A percentile compares a stretch with the other conserved stretches of the same genome.
These are phyloP conservation scores for Paramecium octaurelia DNA, from an alignment of 73 alveolate species.

Conservation along the genomic window DNA sequence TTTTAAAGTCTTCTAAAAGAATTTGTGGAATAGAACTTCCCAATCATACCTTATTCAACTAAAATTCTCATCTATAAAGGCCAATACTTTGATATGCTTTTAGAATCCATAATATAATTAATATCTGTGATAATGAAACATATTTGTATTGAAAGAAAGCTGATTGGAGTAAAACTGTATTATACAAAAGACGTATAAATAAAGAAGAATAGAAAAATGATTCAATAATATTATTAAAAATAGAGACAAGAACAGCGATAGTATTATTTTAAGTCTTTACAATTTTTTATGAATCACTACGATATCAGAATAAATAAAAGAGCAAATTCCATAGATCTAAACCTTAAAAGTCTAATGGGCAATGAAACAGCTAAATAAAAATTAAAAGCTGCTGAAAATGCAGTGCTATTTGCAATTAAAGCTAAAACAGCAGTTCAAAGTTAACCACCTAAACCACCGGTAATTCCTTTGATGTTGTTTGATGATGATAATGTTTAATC, in stretches of 20 bases:
- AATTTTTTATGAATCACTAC: not conserved
- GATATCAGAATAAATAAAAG: not conserved
- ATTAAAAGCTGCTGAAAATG: slow-evolving; percentile 1
- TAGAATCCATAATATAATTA: not conserved
- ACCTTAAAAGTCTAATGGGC: not conserved
- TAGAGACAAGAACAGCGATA: not conserved
- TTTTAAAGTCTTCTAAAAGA: not conserved
- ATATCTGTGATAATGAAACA: not conserved
- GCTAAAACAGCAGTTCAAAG: not conserved
- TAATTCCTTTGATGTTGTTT: not conserved
- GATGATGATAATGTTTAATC: not conserved
- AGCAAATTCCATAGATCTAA: not conserved
- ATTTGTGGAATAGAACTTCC: not conserved
- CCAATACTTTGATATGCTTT: not conserved
- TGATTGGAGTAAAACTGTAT: not conserved
- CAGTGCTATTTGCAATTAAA: not conserved
- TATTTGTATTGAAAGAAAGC: not conserved
- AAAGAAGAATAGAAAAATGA: not conserved
- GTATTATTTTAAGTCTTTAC: not conserved
- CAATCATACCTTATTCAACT: not conserved
- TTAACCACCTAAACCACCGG: slow-evolving; percentile 10
- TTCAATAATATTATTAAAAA: not conserved
- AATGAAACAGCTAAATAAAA: not conserved
- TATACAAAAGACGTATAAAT: not conserved
- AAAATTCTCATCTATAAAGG: not conserved